phyloP scores from a whole-genome alignment of 1,284 basidiomycete genomes.

The Ceratobasidium sp. region DNA sequence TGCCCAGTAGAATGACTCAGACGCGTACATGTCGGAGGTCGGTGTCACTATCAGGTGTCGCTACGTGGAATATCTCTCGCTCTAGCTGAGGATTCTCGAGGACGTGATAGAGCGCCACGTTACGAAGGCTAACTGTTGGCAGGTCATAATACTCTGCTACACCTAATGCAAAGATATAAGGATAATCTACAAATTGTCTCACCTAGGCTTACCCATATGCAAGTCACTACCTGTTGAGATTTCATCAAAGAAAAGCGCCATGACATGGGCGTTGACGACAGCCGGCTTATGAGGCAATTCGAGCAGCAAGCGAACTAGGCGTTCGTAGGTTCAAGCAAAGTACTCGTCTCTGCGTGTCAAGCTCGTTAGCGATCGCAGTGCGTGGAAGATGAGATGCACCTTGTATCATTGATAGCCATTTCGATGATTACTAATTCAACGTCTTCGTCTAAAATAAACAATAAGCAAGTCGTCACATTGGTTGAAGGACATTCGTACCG shows the following conservation, averaged over 20 bases:
- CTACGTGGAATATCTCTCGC: constrained; percentile 38
- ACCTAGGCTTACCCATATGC: constrained; percentile 39
- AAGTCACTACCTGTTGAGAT: constrained; percentile 42
- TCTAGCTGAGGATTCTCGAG: constrained; percentile 35
- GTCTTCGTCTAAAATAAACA: constrained; percentile 34
- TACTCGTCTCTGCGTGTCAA: constrained; percentile 33
- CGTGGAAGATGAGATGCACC: constrained; percentile 17
- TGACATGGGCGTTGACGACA: constrained; percentile 40
- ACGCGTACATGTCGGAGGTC: constrained; percentile 41
- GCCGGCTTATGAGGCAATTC: constrained; percentile 40
- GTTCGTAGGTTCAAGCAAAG: constrained; percentile 40
- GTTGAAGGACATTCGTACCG: constrained; percentile 12
- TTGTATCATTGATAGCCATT: constrained; percentile 42
- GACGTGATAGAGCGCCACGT: constrained; percentile 39
- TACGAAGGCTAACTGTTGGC: constrained; percentile 42
- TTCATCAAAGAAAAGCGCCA: constrained; percentile 38
- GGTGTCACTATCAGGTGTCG: constrained; percentile 19
- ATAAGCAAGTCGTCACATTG: background rate
- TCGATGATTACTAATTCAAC: constrained; percentile 42
- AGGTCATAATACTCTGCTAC: constrained; percentile 41
- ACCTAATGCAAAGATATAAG: constrained; percentile 27
- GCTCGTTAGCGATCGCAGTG: background rate
- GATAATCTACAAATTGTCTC: background rate
- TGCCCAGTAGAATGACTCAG: too few relatives aligned
- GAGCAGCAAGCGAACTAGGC: constrained; percentile 39